Base-by-base conservation (phyloP, 441 rosid genomes). In the Macaranga tanarius region DNA sequence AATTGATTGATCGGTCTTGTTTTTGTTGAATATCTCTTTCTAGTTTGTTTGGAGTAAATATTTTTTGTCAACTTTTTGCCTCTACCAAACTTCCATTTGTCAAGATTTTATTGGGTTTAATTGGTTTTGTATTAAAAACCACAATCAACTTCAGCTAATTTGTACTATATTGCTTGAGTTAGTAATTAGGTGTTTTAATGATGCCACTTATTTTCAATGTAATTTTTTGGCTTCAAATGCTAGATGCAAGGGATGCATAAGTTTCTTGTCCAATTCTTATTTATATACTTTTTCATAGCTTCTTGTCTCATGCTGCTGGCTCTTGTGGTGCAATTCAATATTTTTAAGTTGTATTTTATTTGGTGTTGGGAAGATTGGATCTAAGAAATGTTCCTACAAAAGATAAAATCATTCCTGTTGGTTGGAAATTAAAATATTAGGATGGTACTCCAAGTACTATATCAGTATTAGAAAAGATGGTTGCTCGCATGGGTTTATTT, bases 1-100 rank as follows among this genome's bases (percentile, higher is more conserved):
- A 67, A 25, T 15, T 72, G 62, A 55, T 75, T 55, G 64, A 71
- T 16, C 61, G 66, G 57, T 68, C 51, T 44, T 59, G 23, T 79
- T 69, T 71, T 31, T 70, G 2, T 47, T 48, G 34, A 26, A 62
- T 56, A 17, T 6, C 40, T 47, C 38, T 34, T 55, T 71, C 47
- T 34, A 45, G 64, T 38, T 67, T 56, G 52, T 44, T 28, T 44
- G 6, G 22, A 50, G 48, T 55, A 31, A 31, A 48, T 61, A 34
- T 56, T 34, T 42, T 28, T 26, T 9, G 4, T 16, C 22, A 12
- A 34, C 19, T 31, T 65, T 71, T 56, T 45, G 60, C 9, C 62
- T 62, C 52, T 15, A 19, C 60, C 19, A 22, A n/a, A 28, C 55
- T 25, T 76, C 25, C 25, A 20, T 28, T 23, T 48, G 51, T 58